Percentiles rank a stretch among this genome's conserved stretches.
Evolutionary conservation across 2,329 filamentous ascomycete species (phyloP).

Genomic region (Sphaerulina populicola): DNA sequence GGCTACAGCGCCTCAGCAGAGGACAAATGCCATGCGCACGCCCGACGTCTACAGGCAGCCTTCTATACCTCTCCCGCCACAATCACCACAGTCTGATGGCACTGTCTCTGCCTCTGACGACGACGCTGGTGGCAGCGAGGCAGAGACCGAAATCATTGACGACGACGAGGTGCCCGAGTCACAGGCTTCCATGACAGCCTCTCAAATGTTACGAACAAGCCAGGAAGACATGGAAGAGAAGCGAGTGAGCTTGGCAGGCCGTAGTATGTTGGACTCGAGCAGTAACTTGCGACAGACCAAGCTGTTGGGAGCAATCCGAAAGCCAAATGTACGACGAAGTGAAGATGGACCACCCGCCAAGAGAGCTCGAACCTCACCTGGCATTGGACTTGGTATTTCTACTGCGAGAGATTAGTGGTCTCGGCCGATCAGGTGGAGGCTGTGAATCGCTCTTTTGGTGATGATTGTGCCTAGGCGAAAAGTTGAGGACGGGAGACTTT

Average conservation of each 20-base stretch:
- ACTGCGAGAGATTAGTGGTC: constrained; percentile 19
- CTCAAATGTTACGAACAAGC: constrained; percentile 50
- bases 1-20: constrained; percentile 48
- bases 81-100: constrained; percentile 40
- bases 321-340: constrained; percentile 40
- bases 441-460: neutral
- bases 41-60: constrained; percentile 24
- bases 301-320: constrained; percentile 55
- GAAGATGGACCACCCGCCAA: constrained; percentile 38
- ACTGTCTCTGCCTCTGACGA: constrained; percentile 66
- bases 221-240: constrained; percentile 36
- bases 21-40: constrained; percentile 37
- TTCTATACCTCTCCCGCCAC: constrained; percentile 17
- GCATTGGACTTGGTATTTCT: constrained; percentile 27
- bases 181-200: constrained; percentile 69
- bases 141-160: constrained; percentile 55
- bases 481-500: neutral
- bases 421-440: neutral
- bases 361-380: constrained; percentile 41
- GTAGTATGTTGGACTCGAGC: constrained; percentile 20
- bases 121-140: constrained; percentile 33
- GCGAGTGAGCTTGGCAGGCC: constrained; percentile 34
- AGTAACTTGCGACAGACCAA: constrained; percentile 47
- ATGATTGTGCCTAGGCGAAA: neutral
- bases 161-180: constrained; percentile 61